Evolutionary conservation across 2,329 filamentous ascomycete species (phyloP).

Genomic region (Metarhizium anisopliae): DNA sequence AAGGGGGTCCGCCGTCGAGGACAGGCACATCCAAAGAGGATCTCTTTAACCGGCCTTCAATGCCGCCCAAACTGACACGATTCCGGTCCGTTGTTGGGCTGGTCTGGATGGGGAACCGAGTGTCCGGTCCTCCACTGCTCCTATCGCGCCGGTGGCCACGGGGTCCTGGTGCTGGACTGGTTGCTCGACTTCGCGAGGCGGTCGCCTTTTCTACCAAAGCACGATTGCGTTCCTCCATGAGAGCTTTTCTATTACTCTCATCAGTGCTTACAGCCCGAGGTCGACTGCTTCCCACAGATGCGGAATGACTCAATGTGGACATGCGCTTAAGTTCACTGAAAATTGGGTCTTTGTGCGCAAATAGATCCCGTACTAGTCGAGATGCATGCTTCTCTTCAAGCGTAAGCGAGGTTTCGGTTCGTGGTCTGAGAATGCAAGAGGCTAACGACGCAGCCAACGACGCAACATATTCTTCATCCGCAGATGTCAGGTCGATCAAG

Average conservation of each 20-base stretch:
- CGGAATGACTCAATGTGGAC: slow-evolving; percentile 58
- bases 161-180: slow-evolving; percentile 59
- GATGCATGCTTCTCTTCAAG: slow-evolving; percentile 93
- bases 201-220: slow-evolving; percentile 63
- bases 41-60: slow-evolving; percentile 42
- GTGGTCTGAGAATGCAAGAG: slow-evolving; percentile 80
- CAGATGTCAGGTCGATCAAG: slow-evolving; percentile 91
- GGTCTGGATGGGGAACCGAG: slow-evolving; percentile 75
- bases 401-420: slow-evolving; percentile 78
- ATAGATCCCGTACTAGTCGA: slow-evolving; percentile 83
- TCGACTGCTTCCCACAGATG: slow-evolving; percentile 47
- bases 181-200: slow-evolving; percentile 60
- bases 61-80: slow-evolving; percentile 36
- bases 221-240: slow-evolving; percentile 88
- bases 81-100: slow-evolving; percentile 49
- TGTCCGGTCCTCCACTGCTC: slow-evolving; percentile 64
- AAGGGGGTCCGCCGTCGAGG: slow-evolving; percentile 33
- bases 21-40: slow-evolving; percentile 77
- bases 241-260: slow-evolving; percentile 86
- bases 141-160: slow-evolving; percentile 67
- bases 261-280: slow-evolving; percentile 88
- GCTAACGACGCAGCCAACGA: slow-evolving; percentile 67
- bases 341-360: slow-evolving; percentile 88
- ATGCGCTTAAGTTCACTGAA: slow-evolving; percentile 94
- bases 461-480: slow-evolving; percentile 76